Evolutionary conservation across 306 rosid genomes (phyloP).

Genomic region (Cajanus cajan): DNA sequence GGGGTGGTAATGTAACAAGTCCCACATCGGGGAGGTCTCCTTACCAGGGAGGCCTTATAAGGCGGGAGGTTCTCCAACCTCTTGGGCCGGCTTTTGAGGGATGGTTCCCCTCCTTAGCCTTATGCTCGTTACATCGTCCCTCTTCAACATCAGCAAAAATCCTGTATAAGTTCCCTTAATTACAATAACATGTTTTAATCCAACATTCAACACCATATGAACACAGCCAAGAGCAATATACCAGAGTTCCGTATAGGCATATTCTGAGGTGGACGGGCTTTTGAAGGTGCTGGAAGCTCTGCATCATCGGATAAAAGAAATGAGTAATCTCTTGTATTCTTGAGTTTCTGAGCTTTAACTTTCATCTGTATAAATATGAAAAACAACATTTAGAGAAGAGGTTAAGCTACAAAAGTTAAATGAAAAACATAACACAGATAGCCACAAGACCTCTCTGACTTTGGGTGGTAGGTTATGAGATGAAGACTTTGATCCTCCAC

Average conservation of each 20-base stretch:
- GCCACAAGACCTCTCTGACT: slow-evolving; percentile 50
- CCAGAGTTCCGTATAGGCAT: slow-evolving; percentile 48
- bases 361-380: slow-evolving; percentile 44
- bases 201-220: slow-evolving; percentile 28
- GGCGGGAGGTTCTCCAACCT: too few species aligned
- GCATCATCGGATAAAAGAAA: slow-evolving; percentile 73
- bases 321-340: slow-evolving; percentile 81
- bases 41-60: too few species aligned
- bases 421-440: background rate
- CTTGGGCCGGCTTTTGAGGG: too few species aligned
- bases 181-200: slow-evolving; percentile 44
- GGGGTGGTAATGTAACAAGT: too few species aligned
- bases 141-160: slow-evolving; percentile 70
- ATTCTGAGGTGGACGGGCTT: slow-evolving; percentile 43
- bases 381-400: slow-evolving; percentile 17
- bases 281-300: slow-evolving; percentile 62
- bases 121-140: too few species aligned
- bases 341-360: slow-evolving; percentile 59
- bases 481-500: slow-evolving; percentile 46
- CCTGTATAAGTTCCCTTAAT: slow-evolving; percentile 58
- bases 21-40: too few species aligned
- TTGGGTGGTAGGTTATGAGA: slow-evolving; percentile 38
- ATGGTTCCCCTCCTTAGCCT: too few species aligned
- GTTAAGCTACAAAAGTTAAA: background rate
- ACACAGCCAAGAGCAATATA: slow-evolving; percentile 36